Evolutionary conservation across 345 rosid genomes (phyloP).

Genomic region (Xanthoceras sorbifolium): DNA sequence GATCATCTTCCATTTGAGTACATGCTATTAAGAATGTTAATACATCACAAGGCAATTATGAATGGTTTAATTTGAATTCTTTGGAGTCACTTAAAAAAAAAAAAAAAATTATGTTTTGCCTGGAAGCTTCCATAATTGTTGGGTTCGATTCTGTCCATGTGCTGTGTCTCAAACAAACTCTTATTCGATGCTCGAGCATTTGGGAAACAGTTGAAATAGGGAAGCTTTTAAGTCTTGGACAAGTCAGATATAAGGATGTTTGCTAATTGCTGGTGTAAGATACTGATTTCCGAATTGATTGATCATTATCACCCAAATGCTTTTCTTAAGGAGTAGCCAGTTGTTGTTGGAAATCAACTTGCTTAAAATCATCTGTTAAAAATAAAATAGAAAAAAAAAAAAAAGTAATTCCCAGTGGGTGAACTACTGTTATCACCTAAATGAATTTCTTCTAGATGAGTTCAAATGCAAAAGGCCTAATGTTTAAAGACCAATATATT

Average conservation of each 20-base stretch:
- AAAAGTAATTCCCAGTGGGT: neutral
- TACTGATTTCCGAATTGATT: neutral
- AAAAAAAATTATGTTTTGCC: neutral
- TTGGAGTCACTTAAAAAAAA: slow-evolving; percentile 6
- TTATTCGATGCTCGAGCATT: slow-evolving; percentile 1
- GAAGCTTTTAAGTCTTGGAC: neutral
- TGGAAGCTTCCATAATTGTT: neutral
- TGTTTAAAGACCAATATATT: neutral
- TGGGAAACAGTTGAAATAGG: neutral
- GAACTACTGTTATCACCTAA: neutral
- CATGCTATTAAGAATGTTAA: neutral
- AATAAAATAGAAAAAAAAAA: too few species aligned
- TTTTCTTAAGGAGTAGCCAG: neutral
- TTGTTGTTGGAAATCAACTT: neutral
- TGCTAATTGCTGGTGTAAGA: slow-evolving; percentile 2
- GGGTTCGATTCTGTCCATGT: neutral
- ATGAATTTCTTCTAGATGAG: neutral
- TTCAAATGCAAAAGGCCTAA: neutral
- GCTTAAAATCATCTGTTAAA: neutral
- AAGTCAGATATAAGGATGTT: slow-evolving; percentile 10
- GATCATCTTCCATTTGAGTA: slow-evolving; percentile 7
- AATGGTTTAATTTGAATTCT: neutral
- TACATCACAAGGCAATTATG: neutral
- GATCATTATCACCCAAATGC: neutral
- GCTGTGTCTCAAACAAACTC: neutral